These are phyloP conservation scores for Naganishia randhawae DNA, from an alignment of 768 basidiomycete genomes.

Conservation along the genomic window DNA sequence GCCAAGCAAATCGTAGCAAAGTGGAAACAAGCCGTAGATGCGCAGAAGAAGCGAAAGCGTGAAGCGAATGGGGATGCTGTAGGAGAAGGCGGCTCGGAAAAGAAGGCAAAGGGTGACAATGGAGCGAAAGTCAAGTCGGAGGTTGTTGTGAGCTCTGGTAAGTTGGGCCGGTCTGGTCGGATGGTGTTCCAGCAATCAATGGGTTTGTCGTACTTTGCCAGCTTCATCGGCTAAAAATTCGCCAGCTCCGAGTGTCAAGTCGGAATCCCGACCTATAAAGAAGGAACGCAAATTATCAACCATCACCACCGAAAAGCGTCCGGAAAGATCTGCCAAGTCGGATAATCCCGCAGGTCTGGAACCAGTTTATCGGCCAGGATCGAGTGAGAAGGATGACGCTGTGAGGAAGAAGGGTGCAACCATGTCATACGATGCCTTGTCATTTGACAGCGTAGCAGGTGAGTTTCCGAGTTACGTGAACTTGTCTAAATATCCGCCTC, in stretches of 20 bases:
- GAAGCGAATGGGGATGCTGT: slow-evolving; percentile 38
- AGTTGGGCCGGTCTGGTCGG: neutral
- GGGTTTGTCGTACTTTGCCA: neutral
- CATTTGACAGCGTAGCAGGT: slow-evolving; percentile 82
- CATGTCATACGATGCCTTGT: slow-evolving; percentile 86
- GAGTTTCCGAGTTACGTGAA: slow-evolving; percentile 51
- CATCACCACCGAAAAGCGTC: slow-evolving; percentile 35
- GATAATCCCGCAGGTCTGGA: slow-evolving; percentile 60
- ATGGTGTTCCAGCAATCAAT: neutral
- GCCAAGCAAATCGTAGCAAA: slow-evolving; percentile 46
- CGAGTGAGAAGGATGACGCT: slow-evolving; percentile 61
- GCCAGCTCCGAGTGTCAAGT: slow-evolving; percentile 23
- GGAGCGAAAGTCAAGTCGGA: slow-evolving; percentile 20
- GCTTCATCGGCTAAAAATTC: slow-evolving; percentile 22
- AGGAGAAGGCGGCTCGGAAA: slow-evolving; percentile 19
- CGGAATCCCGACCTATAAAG: slow-evolving; percentile 10
- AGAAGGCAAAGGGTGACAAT: slow-evolving; percentile 19
- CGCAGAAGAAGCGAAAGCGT: slow-evolving; percentile 46
- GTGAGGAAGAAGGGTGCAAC: slow-evolving; percentile 83
- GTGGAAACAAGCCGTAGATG: slow-evolving; percentile 48
- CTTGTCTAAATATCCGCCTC: neutral
- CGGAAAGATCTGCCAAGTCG: slow-evolving; percentile 60
- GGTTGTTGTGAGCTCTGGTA: slow-evolving; percentile 6
- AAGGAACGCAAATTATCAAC: slow-evolving; percentile 35
- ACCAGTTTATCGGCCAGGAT: slow-evolving; percentile 40